phyloP scores from a whole-genome alignment of 2,329 filamentous ascomycete genomes.

The Sporothrix schenckii region DNA sequence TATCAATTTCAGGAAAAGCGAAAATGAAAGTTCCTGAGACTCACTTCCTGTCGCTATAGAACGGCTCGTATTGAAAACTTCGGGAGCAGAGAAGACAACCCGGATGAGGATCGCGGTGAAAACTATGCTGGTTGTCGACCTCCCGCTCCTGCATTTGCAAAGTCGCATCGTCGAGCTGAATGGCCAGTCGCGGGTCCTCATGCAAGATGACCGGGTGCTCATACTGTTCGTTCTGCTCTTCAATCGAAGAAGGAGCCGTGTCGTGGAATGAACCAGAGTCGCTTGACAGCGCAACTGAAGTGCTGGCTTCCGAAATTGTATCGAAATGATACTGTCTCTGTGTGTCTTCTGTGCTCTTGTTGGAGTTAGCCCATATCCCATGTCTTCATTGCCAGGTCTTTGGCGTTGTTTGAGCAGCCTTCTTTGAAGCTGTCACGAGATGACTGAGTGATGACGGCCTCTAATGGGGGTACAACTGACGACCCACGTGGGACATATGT shows the following conservation, averaged over 20 bases:
- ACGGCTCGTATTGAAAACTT: too few species aligned
- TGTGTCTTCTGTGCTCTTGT: not conserved
- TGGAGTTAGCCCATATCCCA: not conserved
- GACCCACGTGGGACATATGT: not conserved
- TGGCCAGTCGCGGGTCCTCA: too few species aligned
- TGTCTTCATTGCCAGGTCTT: not conserved
- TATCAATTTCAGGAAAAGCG: too few species aligned
- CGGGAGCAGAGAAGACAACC: too few species aligned
- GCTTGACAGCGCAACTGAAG: not conserved
- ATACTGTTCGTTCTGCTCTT: not conserved
- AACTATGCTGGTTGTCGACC: too few species aligned
- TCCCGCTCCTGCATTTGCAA: too few species aligned
- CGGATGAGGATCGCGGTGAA: too few species aligned
- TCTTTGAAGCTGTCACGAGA: not conserved
- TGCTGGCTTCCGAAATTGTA: not conserved
- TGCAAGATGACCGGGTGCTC: not conserved
- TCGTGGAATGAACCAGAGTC: not conserved
- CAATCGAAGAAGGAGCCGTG: not conserved
- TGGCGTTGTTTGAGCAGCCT: not conserved
- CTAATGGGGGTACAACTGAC: not conserved
- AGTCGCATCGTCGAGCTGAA: too few species aligned
- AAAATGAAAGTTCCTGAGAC: too few species aligned
- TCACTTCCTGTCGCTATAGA: too few species aligned
- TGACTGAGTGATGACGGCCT: not conserved
- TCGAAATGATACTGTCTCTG: not conserved